Percentiles rank a stretch among this genome's conserved stretches.
Evolutionary conservation across 352 stramenopile species (phyloP).

Genomic region (Phytophthora tubulina): DNA sequence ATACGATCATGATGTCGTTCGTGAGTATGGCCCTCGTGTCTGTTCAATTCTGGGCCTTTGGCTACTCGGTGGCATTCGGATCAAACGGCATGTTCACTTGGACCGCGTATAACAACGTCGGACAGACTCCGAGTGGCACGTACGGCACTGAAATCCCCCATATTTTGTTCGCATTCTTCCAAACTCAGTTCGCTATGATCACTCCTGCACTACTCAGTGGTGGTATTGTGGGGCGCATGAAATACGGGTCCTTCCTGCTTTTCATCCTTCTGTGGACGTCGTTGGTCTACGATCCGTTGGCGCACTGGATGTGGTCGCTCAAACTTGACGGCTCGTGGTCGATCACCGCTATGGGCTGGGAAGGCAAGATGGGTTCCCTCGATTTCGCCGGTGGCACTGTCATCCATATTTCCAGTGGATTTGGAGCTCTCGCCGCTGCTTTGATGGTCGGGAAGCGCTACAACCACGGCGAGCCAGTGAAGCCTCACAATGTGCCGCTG

Average conservation of each 20-base stretch:
- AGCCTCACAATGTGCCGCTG: constrained; percentile 86
- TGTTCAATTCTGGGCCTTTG: constrained; percentile 83
- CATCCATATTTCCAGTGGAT: constrained; percentile 85
- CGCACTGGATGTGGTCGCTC: constrained; percentile 86
- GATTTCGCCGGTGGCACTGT: constrained; percentile 90
- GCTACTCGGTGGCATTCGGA: constrained; percentile 77
- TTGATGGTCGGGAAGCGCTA: constrained; percentile 80
- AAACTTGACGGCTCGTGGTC: constrained; percentile 66
- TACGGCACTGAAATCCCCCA: constrained; percentile 76
- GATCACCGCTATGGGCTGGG: constrained; percentile 61
- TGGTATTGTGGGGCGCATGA: constrained; percentile 88
- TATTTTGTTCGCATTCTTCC: constrained; percentile 81
- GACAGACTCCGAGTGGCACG: constrained; percentile 46
- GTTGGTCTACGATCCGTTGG: constrained; percentile 87
- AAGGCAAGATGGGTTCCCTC: constrained; percentile 73
- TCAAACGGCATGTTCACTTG: constrained; percentile 70
- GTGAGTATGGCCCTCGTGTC: constrained; percentile 80
- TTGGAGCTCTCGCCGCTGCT: constrained; percentile 76
- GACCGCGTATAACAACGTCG: constrained; percentile 66
- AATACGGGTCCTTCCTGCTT: constrained; percentile 75
- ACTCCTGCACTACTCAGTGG: constrained; percentile 79
- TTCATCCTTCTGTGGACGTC: constrained; percentile 89
- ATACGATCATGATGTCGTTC: constrained; percentile 89
- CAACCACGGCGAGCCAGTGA: constrained; percentile 76
- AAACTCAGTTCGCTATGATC: constrained; percentile 88